Percentiles rank a stretch among this genome's conserved stretches.
Evolutionary conservation across 306 rosid genomes (phyloP).

Genomic region (Vigna unguiculata): DNA sequence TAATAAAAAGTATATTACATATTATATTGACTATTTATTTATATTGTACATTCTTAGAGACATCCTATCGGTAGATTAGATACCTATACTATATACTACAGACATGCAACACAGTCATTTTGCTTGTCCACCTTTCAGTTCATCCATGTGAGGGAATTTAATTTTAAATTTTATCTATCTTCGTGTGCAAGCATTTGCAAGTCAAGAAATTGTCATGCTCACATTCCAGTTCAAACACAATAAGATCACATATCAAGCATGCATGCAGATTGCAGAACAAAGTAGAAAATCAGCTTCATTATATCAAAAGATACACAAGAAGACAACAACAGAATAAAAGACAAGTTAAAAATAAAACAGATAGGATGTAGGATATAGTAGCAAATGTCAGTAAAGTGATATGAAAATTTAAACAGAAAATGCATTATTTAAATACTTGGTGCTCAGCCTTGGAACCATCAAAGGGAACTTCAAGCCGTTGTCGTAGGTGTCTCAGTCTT

Average conservation of each 20-base stretch:
- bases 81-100: conserved; percentile 14
- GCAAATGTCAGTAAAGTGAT: conserved; percentile 33
- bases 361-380: background rate
- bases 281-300: conserved; percentile 12
- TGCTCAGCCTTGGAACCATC: conserved; percentile 86
- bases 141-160: conserved; percentile 14
- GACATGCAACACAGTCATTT: conserved; percentile 22
- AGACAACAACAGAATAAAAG: conserved; percentile 20
- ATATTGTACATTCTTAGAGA: conserved; percentile 13
- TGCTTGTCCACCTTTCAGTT: conserved; percentile 13
- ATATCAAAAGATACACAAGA: conserved; percentile 15
- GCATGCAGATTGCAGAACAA: conserved; percentile 26
- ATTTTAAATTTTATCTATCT: conserved; percentile 5
- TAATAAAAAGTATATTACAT: conserved; percentile 11
- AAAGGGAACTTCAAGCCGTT: conserved; percentile 83
- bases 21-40: conserved; percentile 23
- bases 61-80: background rate
- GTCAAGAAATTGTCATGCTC: conserved; percentile 10
- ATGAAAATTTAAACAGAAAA: background rate
- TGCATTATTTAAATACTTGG: conserved; percentile 64
- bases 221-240: conserved; percentile 7
- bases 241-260: conserved; percentile 26
- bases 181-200: conserved; percentile 25
- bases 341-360: conserved; percentile 3
- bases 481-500: conserved; percentile 65